These are phyloP conservation scores for Tetrastigma voinierianum DNA, from an alignment of 164 flowering plant species.

Conservation along the genomic window DNA sequence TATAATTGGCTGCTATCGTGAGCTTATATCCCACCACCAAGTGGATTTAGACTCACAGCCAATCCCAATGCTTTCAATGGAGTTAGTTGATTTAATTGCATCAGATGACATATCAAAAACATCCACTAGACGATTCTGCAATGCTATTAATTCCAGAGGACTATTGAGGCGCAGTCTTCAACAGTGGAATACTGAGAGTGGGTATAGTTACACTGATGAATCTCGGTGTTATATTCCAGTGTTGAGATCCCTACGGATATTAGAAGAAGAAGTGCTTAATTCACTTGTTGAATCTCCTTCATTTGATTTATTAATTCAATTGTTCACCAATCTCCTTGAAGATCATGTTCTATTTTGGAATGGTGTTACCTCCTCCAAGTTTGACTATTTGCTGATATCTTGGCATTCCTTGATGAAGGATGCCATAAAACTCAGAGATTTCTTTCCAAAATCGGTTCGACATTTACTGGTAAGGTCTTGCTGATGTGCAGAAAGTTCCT, in stretches of 20 bases:
- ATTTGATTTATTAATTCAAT: slow-evolving; percentile 44
- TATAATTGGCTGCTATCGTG: slow-evolving; percentile 28
- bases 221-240: slow-evolving; percentile 24
- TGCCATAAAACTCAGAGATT: slow-evolving; percentile 32
- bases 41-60: slow-evolving; percentile 27
- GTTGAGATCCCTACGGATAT: slow-evolving; percentile 38
- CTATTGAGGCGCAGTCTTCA: slow-evolving; percentile 48
- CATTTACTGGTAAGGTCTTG: slow-evolving; percentile 42
- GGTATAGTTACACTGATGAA: slow-evolving; percentile 14
- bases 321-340: slow-evolving; percentile 55
- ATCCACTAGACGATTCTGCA: slow-evolving; percentile 28
- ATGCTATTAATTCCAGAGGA: slow-evolving; percentile 47
- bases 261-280: slow-evolving; percentile 64
- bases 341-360: slow-evolving; percentile 66
- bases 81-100: slow-evolving; percentile 34
- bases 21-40: slow-evolving; percentile 33
- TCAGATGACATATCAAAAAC: slow-evolving; percentile 17
- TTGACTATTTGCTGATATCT: slow-evolving; percentile 36
- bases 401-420: slow-evolving; percentile 64
- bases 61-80: slow-evolving; percentile 59
- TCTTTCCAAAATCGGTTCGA: slow-evolving; percentile 44
- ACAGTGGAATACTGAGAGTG: slow-evolving; percentile 66
- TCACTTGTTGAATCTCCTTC: slow-evolving; percentile 42
- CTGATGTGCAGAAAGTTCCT: not conserved
- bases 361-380: slow-evolving; percentile 25